Conservation (phyloP, 306 rosid species). For the Cyamopsis tetragonoloba region DNA sequence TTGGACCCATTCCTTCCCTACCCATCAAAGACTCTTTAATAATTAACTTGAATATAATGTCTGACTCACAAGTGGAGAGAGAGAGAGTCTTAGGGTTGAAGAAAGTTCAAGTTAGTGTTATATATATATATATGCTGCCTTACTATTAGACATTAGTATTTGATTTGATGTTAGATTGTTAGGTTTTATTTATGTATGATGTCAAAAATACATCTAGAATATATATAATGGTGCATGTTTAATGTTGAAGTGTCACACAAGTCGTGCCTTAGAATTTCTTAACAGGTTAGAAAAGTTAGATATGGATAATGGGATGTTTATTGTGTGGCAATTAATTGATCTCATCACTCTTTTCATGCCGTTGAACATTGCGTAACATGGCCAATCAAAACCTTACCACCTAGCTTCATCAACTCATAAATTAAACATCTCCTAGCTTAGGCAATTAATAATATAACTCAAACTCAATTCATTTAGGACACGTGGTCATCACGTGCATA, state of each 20-base stretch:
- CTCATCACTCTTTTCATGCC: slow-evolving; percentile 21
- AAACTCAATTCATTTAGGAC: slow-evolving; percentile 30
- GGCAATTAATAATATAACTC: slow-evolving; percentile 27
- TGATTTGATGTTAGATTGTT: background rate
- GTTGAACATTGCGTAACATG: slow-evolving; percentile 27
- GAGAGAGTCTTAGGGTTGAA: slow-evolving; percentile 26
- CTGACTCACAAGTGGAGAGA: slow-evolving; percentile 11
- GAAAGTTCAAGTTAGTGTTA: background rate
- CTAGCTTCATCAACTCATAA: slow-evolving; percentile 27
- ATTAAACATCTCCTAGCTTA: slow-evolving; percentile 16
- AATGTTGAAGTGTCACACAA: slow-evolving; percentile 2
- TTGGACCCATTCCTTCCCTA: slow-evolving; percentile 32
- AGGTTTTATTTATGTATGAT: background rate
- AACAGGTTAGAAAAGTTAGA: slow-evolving; percentile 34
- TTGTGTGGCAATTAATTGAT: slow-evolving; percentile 21
- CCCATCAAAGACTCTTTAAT: slow-evolving; percentile 24
- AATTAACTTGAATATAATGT: slow-evolving; percentile 24
- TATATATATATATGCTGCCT: too few relatives aligned
- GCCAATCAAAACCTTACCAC: slow-evolving; percentile 30
- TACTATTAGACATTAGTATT: background rate
- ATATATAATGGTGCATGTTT: background rate
- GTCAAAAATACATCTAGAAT: background rate
- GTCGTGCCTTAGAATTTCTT: background rate
- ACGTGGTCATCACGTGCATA: too few relatives aligned
- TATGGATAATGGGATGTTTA: too few relatives aligned